Evolutionary conservation across 495 filamentous ascomycete species (phyloP).

Genomic region (Aspergillus ostianus): DNA sequence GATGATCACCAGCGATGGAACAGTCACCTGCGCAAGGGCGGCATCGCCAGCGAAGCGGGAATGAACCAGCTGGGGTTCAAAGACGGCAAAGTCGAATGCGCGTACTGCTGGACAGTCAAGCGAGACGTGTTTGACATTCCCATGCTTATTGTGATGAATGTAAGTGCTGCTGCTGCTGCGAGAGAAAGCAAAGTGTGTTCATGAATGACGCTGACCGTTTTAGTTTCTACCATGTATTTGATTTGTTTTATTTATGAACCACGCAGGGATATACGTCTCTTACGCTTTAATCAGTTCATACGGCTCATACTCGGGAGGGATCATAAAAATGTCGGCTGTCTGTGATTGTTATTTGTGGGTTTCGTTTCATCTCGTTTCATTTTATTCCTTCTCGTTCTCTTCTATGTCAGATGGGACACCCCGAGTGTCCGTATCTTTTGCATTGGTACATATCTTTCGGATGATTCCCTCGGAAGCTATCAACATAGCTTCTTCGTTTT

Average conservation of each 20-base stretch:
- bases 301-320: conserved; percentile 18
- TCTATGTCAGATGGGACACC: background rate
- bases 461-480: conserved; percentile 10
- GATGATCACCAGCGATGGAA: conserved; percentile 48
- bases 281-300: conserved; percentile 12
- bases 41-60: conserved; percentile 72
- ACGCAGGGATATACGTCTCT: conserved; percentile 1
- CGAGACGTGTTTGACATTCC: conserved; percentile 97
- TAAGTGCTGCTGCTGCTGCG: conserved; percentile 52
- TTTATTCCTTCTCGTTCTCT: background rate
- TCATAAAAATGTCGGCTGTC: conserved; percentile 11
- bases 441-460: conserved; percentile 19
- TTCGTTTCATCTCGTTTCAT: background rate
- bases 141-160: conserved; percentile 97
- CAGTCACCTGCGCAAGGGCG: conserved; percentile 46
- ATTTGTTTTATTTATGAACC: conserved; percentile 18
- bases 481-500: background rate
- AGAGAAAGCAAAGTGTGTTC: background rate
- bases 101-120: conserved; percentile 94
- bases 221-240: conserved; percentile 51
- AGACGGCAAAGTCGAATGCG: conserved; percentile 91
- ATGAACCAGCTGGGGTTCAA: conserved; percentile 72
- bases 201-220: background rate
- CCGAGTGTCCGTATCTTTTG: conserved; percentile 14
- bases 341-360: background rate